Conservation (phyloP, 305 asterid genomes). For the Fraxinus velutina region DNA sequence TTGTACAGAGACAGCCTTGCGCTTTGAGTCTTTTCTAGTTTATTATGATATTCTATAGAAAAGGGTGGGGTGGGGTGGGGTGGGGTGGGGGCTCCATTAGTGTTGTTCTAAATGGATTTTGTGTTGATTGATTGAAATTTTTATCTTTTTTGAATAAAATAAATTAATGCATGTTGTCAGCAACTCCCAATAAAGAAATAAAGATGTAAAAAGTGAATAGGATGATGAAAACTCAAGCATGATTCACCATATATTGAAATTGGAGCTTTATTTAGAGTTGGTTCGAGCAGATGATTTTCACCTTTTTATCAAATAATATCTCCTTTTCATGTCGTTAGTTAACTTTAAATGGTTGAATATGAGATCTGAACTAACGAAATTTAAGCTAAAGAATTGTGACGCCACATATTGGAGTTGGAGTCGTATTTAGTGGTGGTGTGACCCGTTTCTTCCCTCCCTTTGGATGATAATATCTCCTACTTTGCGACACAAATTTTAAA, state of each 20-base stretch:
- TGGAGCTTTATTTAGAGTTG: neutral
- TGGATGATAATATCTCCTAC: neutral
- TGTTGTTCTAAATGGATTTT: slow-evolving; percentile 39
- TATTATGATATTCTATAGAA: slow-evolving; percentile 12
- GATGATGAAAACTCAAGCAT: neutral
- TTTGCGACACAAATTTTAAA: neutral
- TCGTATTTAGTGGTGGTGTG: neutral
- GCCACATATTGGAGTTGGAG: neutral
- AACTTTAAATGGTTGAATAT: neutral
- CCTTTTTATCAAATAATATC: neutral
- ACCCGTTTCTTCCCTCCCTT: neutral
- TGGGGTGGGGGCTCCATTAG: too few species aligned
- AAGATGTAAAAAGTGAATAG: neutral
- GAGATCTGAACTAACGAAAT: neutral
- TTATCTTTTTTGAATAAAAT: slow-evolving; percentile 15
- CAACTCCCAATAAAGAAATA: neutral
- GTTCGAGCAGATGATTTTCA: neutral
- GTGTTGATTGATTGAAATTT: slow-evolving; percentile 39
- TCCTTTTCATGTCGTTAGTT: neutral
- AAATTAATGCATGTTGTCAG: neutral
- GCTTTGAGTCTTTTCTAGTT: slow-evolving; percentile 36
- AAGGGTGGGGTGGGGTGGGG: neutral
- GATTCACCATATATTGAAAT: neutral
- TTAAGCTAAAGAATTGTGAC: too few species aligned
- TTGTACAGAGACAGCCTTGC: slow-evolving; percentile 51